A percentile compares a stretch with the other conserved stretches of the same genome.
These are phyloP conservation scores for Lyophyllum semitale DNA, from an alignment of 768 basidiomycete species.

Conservation along the genomic window DNA sequence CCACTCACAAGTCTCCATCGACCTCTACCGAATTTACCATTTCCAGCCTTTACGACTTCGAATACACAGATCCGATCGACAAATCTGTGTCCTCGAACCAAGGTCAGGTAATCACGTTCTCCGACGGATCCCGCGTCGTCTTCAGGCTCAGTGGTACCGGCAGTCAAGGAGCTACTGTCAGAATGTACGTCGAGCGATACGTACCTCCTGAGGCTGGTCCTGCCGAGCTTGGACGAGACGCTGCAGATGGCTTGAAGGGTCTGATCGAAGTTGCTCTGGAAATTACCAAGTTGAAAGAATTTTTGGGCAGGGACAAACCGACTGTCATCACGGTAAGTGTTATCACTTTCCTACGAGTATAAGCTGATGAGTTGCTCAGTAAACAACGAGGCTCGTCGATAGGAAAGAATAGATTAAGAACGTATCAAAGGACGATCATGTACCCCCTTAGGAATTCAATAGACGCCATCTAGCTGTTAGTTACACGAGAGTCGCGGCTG, in stretches of 20 bases:
- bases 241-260: constrained; percentile 90
- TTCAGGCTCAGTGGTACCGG: constrained; percentile 97
- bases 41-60: constrained; percentile 79
- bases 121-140: constrained; percentile 91
- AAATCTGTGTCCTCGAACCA: constrained; percentile 91
- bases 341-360: not conserved
- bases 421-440: not conserved
- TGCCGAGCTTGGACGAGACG: constrained; percentile 68
- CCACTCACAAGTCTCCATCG: constrained; percentile 65
- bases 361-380: constrained; percentile 1
- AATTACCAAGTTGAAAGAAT: constrained; percentile 82
- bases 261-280: constrained; percentile 94
- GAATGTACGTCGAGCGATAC: constrained; percentile 96
- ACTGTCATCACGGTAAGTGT: constrained; percentile 90
- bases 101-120: constrained; percentile 90
- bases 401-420: not conserved
- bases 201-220: constrained; percentile 69
- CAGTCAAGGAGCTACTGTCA: constrained; percentile 92
- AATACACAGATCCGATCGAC: constrained; percentile 99
- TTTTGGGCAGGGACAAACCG: constrained; percentile 85
- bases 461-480: not conserved
- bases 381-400: not conserved
- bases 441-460: not conserved
- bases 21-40: constrained; percentile 77
- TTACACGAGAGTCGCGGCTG: not conserved